Conservation (phyloP, 257 asterid genomes). For the Solanum arcanum region DNA sequence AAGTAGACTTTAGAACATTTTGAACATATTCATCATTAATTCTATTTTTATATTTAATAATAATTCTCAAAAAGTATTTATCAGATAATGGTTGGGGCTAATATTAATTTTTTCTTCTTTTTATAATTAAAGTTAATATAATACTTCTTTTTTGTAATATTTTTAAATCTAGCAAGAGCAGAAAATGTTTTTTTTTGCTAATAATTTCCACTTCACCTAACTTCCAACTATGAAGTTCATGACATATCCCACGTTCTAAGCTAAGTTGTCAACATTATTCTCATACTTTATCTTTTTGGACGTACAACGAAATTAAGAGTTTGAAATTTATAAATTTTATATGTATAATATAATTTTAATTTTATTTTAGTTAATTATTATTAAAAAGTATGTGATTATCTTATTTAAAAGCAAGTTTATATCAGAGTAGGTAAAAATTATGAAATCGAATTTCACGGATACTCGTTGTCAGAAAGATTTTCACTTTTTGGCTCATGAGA, state of each 20-base stretch:
- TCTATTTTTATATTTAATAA: too few relatives aligned
- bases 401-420: not conserved
- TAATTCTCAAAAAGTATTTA: too few relatives aligned
- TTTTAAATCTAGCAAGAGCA: not conserved
- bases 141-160: not conserved
- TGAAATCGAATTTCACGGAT: too few relatives aligned
- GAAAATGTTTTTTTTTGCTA: not conserved
- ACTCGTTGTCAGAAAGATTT: too few relatives aligned
- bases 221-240: not conserved
- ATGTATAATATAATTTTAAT: not conserved
- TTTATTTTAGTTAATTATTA: not conserved
- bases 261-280: not conserved
- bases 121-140: too few relatives aligned
- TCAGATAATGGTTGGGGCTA: too few relatives aligned
- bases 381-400: not conserved
- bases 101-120: too few relatives aligned
- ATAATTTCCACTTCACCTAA: not conserved
- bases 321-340: not conserved
- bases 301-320: accelerated
- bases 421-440: accelerated
- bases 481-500: too few relatives aligned
- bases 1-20: not conserved
- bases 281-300: not conserved
- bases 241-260: not conserved
- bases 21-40: not conserved